Evolutionary conservation across 495 filamentous ascomycete genomes (phyloP), one percentile per base, ranked within the genome.

Genomic region (Hypomontagnella monticulosa): DNA sequence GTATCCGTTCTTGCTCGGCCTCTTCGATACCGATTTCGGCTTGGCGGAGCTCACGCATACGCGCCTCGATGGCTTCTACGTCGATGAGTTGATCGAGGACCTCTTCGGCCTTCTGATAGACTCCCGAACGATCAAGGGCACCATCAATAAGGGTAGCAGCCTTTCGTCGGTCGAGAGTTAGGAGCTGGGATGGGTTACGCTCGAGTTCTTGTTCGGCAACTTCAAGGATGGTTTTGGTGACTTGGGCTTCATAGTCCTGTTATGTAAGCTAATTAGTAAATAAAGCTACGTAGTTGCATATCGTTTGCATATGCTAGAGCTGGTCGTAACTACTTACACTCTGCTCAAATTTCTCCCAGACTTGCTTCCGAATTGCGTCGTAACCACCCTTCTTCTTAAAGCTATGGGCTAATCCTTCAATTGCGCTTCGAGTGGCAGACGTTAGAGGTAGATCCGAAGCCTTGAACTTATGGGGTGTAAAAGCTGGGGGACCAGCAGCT

Each of bases 371-470:
- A 60, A 94, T 82, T n/a, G 78, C 80, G 74, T 97, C 93, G 67
- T 93, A 96, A 37, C 89, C 89, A 18, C 93, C 93, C 75, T 93
- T 93, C 78, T 96, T 96, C 77, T 95, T 95, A 75, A 93, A 93
- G 4, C 86, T 87, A 76, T 93, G 86, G 8, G 93, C 83, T 19
- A 97, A 80, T 56, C 83, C 81, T 54, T 96, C 92, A 56, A 97
- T 93, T 0, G 89, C 87, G 0, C 82, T 81, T 55, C 91, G 85
- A 53, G 93, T 91, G 30, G 86, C 83, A 15, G 87, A 84, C 20
- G 88, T 83, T 16, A 96, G 77, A 4, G 93, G 93, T 3, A 97
- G 81, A 55, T 97, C 93, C 1, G 91, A 91, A 12, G 89, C 85
- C 77, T 94, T 96, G 79, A 93, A 89, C 69, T 89, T 91, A 84